These are phyloP conservation scores for Nicotiana benthamiana DNA, from an alignment of 257 asterid species.

Conservation along the genomic window DNA sequence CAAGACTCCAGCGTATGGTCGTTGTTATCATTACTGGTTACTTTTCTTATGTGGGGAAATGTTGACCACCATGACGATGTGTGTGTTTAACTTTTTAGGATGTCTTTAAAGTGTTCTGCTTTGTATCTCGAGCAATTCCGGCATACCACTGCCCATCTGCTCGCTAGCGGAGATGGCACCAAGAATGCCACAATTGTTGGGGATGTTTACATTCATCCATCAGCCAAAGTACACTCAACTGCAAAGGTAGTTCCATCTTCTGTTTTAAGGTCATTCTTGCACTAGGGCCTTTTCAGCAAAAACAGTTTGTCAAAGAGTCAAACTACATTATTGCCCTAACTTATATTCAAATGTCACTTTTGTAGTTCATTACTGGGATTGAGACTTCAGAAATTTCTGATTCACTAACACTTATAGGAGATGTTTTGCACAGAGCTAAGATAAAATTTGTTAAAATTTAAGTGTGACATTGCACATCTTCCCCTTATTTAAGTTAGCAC, in stretches of 20 bases:
- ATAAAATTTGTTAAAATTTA: neutral
- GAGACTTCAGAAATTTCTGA: neutral
- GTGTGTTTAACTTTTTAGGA: constrained; percentile 33
- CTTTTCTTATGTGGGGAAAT: constrained; percentile 2
- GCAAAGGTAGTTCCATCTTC: constrained; percentile 47
- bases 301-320: no score
- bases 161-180: constrained; percentile 32
- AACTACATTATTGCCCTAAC: neutral
- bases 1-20: constrained; percentile 68
- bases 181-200: constrained; percentile 25
- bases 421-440: neutral
- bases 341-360: neutral
- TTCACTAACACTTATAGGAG: neutral
- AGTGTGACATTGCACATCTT: neutral
- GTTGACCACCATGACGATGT: constrained; percentile 9
- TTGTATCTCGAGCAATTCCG: constrained; percentile 34
- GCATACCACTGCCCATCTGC: constrained; percentile 23
- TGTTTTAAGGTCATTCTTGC: neutral
- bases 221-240: constrained; percentile 83
- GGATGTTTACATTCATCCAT: constrained; percentile 45
- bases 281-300: no score
- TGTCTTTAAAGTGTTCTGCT: constrained; percentile 48
- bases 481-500: neutral
- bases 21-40: neutral
- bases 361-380: neutral